Evolutionary conservation across 73 alveolate species (phyloP), one percentile per base, ranked within the genome.

Genomic region (Tetrahymena malaccensis): DNA sequence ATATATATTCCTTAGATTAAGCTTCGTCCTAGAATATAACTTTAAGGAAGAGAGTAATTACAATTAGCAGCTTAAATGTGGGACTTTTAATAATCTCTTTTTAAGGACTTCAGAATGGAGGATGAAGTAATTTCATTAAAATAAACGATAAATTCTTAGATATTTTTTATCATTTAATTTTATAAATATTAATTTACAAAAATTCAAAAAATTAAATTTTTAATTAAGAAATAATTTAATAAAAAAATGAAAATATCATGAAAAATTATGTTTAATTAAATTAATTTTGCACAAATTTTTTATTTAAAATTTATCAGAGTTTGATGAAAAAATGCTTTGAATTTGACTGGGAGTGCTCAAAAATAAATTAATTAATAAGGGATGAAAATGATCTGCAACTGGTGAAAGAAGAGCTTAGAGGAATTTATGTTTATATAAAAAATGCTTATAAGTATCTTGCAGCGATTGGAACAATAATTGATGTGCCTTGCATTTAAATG

Each of bases 341-440:
- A 22, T 94, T 96, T 95, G 99, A 98, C 85, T 98, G 99, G 98
- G 94, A 85, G n/a, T 43, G 85, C 40, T 95, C 98, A 19, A 97
- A 95, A 70, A 50, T 98, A 22, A 96, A 95, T 15, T 97, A 97
- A 55, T 89, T 97, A 0, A 93, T 98, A 11, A 97, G 96, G 85
- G 96, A 95, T 37, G 96, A 94, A 35, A 94, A 94, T 10, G 98
- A 98, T 31, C 31, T 89, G 22, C 94, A 83, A 19, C 55, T 37
- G 0, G 96, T 97, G 3, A 97, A 95, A 56, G 94, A 94, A 34
- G 93, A 96, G 70, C 94, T 98, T 35, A 97, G 96, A 85, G 40
- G 93, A 9, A 43, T 93, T 16, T 98, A 97, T 94, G 93, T 85
- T 35, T 50, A 50, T 21, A n/a, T 98, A 84, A 96, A 98, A 85